Evolutionary conservation across 495 filamentous ascomycete species (phyloP).

Genomic region (Penicillium verhagenii): DNA sequence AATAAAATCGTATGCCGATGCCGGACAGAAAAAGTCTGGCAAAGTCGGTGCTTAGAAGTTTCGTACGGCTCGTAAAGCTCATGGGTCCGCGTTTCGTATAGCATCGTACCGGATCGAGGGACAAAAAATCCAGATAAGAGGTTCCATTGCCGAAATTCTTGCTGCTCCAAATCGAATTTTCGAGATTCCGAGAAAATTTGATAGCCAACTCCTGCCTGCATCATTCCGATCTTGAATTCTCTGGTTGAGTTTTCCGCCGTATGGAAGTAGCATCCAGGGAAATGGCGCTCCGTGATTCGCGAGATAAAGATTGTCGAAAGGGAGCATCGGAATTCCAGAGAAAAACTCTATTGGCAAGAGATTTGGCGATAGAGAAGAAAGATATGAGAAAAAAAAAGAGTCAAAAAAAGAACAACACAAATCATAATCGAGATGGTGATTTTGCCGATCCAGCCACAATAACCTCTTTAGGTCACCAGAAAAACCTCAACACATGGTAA

Average conservation of each 20-base stretch:
- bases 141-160: background rate
- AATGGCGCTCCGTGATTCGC: background rate
- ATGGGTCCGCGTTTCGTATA: slow-evolving; percentile 37
- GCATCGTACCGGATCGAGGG: slow-evolving; percentile 24
- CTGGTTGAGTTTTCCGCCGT: background rate
- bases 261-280: background rate
- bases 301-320: background rate
- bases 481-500: slow-evolving; percentile 21
- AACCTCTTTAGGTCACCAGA: slow-evolving; percentile 10
- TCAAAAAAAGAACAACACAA: background rate
- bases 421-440: background rate
- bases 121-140: background rate
- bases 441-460: slow-evolving; percentile 1
- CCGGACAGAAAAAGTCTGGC: slow-evolving; percentile 8
- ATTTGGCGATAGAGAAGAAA: background rate
- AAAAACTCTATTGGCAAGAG: background rate
- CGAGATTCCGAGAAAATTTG: background rate
- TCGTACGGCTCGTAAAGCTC: slow-evolving; percentile 40
- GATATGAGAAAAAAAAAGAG: background rate
- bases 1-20: slow-evolving; percentile 28
- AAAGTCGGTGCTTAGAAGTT: slow-evolving; percentile 22
- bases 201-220: background rate
- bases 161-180: background rate
- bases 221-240: too few species aligned
- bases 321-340: background rate